These are phyloP conservation scores for Fusarium humuli DNA, from an alignment of 2,329 filamentous ascomycete genomes.

Conservation along the genomic window DNA sequence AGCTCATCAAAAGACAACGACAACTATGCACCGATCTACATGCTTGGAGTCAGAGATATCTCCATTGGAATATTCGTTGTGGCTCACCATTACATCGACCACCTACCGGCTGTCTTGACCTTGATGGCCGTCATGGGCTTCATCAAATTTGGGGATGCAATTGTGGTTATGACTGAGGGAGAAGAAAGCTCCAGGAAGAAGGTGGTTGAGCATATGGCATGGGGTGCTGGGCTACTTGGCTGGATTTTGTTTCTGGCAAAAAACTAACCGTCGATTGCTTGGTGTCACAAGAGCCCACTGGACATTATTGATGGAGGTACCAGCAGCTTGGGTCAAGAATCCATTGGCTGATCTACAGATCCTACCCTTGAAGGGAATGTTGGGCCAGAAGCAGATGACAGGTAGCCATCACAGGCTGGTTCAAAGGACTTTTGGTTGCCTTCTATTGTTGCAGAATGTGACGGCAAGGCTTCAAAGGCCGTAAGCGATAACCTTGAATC, in stretches of 20 bases:
- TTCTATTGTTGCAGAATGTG: no score
- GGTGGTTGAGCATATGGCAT: not conserved
- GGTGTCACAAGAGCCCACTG: not conserved
- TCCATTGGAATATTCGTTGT: not conserved
- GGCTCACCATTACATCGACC: not conserved
- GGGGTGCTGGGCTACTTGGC: not conserved
- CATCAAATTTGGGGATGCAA: not conserved
- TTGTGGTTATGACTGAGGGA: not conserved
- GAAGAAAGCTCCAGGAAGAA: not conserved
- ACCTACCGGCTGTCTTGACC: not conserved
- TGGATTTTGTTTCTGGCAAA: not conserved
- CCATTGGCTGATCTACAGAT: not conserved
- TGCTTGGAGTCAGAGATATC: not conserved
- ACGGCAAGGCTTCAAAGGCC: no score
- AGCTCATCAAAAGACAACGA: not conserved
- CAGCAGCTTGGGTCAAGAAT: not conserved
- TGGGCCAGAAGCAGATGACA: no score
- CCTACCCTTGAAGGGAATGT: no score
- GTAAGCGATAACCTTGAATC: no score
- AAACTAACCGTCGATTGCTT: not conserved
- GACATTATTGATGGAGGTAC: not conserved
- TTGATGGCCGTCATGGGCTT: slow-evolving; percentile 1
- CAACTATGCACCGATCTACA: not conserved
- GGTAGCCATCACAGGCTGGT: no score
- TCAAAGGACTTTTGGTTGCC: no score